Evolutionary conservation across 805 yeast species (phyloP).

Genomic region (Kluyveromyces nonfermentans): DNA sequence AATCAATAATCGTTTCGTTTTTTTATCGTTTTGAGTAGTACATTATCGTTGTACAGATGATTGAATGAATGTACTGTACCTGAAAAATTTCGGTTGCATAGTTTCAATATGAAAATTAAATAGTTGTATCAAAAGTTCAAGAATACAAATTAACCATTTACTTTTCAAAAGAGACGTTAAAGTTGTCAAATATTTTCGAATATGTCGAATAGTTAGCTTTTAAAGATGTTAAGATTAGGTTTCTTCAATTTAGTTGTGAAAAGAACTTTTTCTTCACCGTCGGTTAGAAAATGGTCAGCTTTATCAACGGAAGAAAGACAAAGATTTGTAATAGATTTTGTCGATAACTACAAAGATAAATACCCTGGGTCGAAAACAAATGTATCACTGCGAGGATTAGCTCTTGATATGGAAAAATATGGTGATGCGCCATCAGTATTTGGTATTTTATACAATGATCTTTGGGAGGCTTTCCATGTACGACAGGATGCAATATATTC

Average conservation of each 20-base stretch:
- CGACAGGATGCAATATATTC: conserved; percentile 4
- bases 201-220: not conserved
- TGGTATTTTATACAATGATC: conserved; percentile 27
- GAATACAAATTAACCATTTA: not conserved
- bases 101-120: too few species aligned
- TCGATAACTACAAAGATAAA: conserved; percentile 16
- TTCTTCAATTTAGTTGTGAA: not conserved
- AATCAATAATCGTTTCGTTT: not conserved
- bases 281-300: conserved; percentile 21
- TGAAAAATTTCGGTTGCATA: not conserved
- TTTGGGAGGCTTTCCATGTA: conserved; percentile 12
- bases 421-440: conserved; percentile 26
- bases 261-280: not conserved
- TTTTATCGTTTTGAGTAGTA: not conserved
- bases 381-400: conserved; percentile 19
- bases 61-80: too few species aligned
- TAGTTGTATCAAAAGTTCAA: not conserved
- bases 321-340: conserved; percentile 18
- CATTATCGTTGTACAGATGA: too few species aligned
- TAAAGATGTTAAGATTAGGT: not conserved
- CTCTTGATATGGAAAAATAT: conserved; percentile 14
- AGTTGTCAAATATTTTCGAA: not conserved
- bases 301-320: conserved; percentile 18
- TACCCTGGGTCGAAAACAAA: conserved; percentile 27
- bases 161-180: too few species aligned